Conservation (phyloP, 2,329 filamentous ascomycete genomes). For the Aspergillus sp. region DNA sequence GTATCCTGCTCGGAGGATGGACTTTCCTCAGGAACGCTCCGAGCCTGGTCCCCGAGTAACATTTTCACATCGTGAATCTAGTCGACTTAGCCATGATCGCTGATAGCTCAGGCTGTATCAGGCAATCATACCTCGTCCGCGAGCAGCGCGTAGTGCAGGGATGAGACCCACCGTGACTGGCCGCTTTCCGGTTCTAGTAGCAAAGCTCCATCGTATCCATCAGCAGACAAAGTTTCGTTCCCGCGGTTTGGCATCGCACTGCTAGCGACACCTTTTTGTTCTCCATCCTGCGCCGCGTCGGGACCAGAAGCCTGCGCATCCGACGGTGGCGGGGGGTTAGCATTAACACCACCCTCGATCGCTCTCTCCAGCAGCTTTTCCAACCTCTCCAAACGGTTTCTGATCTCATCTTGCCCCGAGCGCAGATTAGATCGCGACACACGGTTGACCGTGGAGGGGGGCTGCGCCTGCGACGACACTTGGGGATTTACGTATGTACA, state of each 20-base stretch:
- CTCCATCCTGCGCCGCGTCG: background rate
- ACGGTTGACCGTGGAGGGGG: background rate
- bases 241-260: background rate
- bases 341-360: background rate
- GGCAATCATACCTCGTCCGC: conserved; percentile 10
- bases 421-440: conserved; percentile 2
- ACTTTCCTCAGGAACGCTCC: background rate
- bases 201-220: conserved; percentile 13
- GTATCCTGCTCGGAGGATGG: background rate
- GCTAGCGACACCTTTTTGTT: background rate
- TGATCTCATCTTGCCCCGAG: conserved; percentile 8
- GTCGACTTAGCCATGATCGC: background rate
- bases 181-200: conserved; percentile 8
- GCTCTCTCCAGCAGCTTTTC: conserved; percentile 10
- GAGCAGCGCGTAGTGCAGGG: conserved; percentile 12
- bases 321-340: background rate
- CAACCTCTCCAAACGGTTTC: conserved; percentile 6
- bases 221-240: conserved; percentile 3
- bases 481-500: conserved; percentile 3
- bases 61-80: conserved; percentile 2
- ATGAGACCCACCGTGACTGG: conserved; percentile 13
- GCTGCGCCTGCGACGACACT: background rate
- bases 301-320: background rate
- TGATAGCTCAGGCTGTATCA: background rate
- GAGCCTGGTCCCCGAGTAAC: background rate